phyloP scores from a whole-genome alignment of 2,329 filamentous ascomycete genomes.

The Myriangium duriaei region DNA sequence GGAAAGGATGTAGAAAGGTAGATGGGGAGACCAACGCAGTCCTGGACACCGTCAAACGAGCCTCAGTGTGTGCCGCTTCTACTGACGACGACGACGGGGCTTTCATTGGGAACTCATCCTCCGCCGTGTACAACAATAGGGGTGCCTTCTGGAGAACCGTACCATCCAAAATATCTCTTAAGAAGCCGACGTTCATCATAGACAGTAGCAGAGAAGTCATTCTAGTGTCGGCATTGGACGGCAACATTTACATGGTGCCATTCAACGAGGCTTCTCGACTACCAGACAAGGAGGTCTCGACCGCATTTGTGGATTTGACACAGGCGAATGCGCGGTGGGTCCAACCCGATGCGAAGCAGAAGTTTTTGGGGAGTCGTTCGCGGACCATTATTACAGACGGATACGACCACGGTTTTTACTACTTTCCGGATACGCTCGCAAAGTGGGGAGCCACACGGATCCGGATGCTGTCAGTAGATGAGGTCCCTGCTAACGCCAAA shows the following conservation, averaged over 20 bases:
- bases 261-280: background rate
- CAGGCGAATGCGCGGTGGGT: background rate
- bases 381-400: constrained; percentile 2
- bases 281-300: background rate
- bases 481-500: background rate
- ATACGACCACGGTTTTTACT: background rate
- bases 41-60: background rate
- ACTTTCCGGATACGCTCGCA: background rate
- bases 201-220: background rate
- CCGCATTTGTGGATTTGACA: background rate
- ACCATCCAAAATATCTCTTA: background rate
- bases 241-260: constrained; percentile 3
- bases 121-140: background rate
- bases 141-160: background rate
- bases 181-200: background rate
- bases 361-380: background rate
- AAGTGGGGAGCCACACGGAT: constrained; percentile 2
- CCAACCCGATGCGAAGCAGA: background rate
- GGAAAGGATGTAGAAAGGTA: background rate
- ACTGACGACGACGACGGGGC: background rate
- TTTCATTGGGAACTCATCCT: background rate
- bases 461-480: constrained; percentile 1
- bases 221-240: constrained; percentile 3
- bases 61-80: background rate
- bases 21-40: background rate